These are phyloP conservation scores for Globisporangium lucens DNA, from an alignment of 352 stramenopile species.

Conservation along the genomic window DNA sequence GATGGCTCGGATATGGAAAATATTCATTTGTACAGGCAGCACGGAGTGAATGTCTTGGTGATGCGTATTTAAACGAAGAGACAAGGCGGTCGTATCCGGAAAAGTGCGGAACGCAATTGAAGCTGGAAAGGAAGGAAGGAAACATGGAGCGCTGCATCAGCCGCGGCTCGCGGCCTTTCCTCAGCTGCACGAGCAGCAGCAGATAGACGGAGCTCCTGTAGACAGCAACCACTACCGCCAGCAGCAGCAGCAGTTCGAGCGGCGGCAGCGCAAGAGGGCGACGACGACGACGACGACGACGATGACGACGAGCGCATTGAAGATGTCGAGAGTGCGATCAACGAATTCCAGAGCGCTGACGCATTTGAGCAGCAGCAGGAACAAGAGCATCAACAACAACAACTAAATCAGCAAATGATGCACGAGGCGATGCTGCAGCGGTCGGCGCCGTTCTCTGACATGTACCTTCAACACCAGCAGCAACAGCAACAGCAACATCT, in stretches of 20 bases:
- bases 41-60: no score
- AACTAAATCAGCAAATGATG: background rate
- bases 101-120: no score
- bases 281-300: constrained; percentile 35
- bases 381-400: background rate
- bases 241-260: background rate
- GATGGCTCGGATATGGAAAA: no score
- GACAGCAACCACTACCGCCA: background rate
- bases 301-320: constrained; percentile 56
- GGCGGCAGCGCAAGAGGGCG: constrained; percentile 5
- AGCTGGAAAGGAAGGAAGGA: background rate
- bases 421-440: no score
- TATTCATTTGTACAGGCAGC: no score
- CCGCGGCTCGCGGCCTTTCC: background rate
- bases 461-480: no score
- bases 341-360: background rate
- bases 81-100: no score
- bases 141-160: background rate
- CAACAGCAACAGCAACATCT: no score
- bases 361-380: constrained; percentile 3
- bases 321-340: constrained; percentile 14
- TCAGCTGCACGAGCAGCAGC: background rate
- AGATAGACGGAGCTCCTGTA: background rate
- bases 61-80: no score
- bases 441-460: no score